Evolutionary conservation across 345 rosid genomes (phyloP).

Genomic region (Triadica sebifera): DNA sequence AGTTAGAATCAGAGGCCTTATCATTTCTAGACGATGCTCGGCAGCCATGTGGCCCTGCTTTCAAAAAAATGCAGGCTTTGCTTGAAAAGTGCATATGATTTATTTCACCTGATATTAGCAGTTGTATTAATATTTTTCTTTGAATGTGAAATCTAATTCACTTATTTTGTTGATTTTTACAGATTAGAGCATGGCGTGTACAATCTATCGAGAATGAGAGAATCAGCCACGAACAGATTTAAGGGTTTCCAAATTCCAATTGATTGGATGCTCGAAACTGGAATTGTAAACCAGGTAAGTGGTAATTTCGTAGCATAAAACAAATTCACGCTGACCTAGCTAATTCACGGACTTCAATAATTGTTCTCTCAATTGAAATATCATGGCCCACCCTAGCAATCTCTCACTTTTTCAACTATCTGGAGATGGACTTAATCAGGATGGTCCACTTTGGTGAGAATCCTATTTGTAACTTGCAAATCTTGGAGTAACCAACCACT

Average conservation of each 20-base stretch:
- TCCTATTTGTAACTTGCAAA: neutral
- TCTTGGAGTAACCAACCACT: conserved; percentile 16
- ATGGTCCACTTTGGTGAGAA: conserved; percentile 15
- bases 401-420: neutral
- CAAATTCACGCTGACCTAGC: neutral
- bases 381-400: neutral
- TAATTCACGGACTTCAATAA: neutral
- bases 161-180: conserved; percentile 2
- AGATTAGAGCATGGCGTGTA: conserved; percentile 94
- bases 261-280: conserved; percentile 94
- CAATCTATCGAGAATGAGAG: conserved; percentile 84
- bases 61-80: conserved; percentile 89
- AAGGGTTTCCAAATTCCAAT: conserved; percentile 70
- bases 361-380: conserved; percentile 1
- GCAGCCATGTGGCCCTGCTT: conserved; percentile 62
- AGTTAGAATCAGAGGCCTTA: conserved; percentile 74
- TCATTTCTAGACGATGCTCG: conserved; percentile 61
- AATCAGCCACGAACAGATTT: conserved; percentile 69
- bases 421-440: neutral
- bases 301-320: neutral
- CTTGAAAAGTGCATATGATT: conserved; percentile 64
- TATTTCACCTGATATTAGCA: no score
- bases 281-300: conserved; percentile 77
- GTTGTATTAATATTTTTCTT: no score
- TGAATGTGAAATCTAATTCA: neutral